Evolutionary conservation across 805 yeast species (phyloP).

Genomic region (Lachancea mirantina): DNA sequence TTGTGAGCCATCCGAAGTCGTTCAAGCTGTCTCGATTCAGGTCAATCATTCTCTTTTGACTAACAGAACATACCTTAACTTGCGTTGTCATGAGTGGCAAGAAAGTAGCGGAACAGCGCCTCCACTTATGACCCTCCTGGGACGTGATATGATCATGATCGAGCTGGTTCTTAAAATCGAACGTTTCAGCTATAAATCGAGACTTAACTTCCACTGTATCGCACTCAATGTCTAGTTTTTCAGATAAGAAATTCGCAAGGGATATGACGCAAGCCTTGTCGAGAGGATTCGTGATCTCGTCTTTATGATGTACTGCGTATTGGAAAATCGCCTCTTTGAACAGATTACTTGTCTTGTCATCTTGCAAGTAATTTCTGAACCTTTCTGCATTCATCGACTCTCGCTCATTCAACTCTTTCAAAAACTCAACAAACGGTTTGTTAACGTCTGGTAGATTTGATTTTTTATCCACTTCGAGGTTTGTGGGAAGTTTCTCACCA

Average conservation of each 20-base stretch:
- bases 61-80: conserved; percentile 32
- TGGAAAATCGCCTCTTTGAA: conserved; percentile 21
- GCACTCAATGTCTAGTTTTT: conserved; percentile 8
- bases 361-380: conserved; percentile 19
- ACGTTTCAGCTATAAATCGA: conserved; percentile 25
- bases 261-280: conserved; percentile 24
- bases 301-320: conserved; percentile 18
- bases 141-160: conserved; percentile 18
- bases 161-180: conserved; percentile 12
- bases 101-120: conserved; percentile 33
- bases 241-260: conserved; percentile 14
- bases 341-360: conserved; percentile 14
- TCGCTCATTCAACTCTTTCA: conserved; percentile 15
- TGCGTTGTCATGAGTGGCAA: conserved; percentile 33
- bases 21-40: conserved; percentile 20
- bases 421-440: conserved; percentile 17
- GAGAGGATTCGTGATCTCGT: conserved; percentile 16
- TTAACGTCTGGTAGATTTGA: conserved; percentile 10
- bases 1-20: conserved; percentile 32
- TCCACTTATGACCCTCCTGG: conserved; percentile 31
- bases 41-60: conserved; percentile 28
- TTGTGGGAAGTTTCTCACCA: conserved; percentile 17
- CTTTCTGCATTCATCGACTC: conserved; percentile 14
- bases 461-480: conserved; percentile 1
- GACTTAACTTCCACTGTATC: conserved; percentile 15